Evolutionary conservation across 106 monocot genomes (phyloP).

Genomic region (Apostasia ramifera): DNA sequence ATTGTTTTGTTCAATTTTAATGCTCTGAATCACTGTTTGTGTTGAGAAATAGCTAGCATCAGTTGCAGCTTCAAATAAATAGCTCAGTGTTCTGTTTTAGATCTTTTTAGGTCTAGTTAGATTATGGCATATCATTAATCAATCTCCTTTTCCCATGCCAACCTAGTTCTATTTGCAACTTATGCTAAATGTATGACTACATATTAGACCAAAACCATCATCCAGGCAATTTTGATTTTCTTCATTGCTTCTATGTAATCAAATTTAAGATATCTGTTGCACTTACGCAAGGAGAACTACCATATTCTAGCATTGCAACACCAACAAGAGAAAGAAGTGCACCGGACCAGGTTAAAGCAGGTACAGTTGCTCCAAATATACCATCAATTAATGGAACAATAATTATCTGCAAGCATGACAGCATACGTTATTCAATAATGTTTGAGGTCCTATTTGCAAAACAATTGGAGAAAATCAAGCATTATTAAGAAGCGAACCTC

Average conservation of each 20-base stretch:
- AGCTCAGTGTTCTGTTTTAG: too few species aligned
- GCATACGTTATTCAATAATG: not conserved
- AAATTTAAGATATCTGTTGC: not conserved
- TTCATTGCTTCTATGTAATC: not conserved
- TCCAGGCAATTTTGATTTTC: too few species aligned
- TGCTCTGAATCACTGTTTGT: too few species aligned
- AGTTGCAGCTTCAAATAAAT: too few species aligned
- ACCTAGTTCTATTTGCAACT: too few species aligned
- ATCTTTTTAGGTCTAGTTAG: too few species aligned
- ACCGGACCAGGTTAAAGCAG: constrained; percentile 67
- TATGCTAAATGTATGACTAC: too few species aligned
- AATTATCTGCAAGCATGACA: constrained; percentile 44
- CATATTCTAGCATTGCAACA: constrained; percentile 63
- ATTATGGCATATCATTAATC: too few species aligned
- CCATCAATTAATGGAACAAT: constrained; percentile 79
- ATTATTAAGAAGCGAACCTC: constrained; percentile 6
- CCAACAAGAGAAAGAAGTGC: constrained; percentile 62
- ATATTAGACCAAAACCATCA: too few species aligned
- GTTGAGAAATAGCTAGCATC: too few species aligned
- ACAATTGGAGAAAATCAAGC: not conserved
- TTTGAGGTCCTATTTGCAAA: not conserved
- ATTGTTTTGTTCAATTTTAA: too few species aligned
- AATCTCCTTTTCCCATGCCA: too few species aligned
- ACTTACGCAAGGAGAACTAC: constrained; percentile 76
- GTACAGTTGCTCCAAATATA: constrained; percentile 58